Base-by-base conservation (phyloP, 108 stramenopile species). In the Craspedostauros australis region DNA sequence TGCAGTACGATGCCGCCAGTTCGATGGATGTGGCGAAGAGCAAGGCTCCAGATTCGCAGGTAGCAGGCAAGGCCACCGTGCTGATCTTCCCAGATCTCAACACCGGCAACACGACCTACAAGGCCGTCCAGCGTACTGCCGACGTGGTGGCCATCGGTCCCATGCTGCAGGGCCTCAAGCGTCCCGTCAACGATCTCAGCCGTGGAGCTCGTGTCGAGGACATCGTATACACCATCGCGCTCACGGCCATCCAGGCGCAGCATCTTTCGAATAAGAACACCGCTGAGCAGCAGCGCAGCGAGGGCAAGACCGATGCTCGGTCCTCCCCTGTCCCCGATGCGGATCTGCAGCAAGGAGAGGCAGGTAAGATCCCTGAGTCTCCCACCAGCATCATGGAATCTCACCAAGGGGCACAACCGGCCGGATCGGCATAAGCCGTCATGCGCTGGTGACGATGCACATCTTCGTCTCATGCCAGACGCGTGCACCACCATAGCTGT, bases 1-100 rank as follows among this genome's bases (percentile, higher is more conserved):
- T 76, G 58, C 66, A 68, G 22, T 68, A 53, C 25, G 66, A 68
- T 57, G 74, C 74, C 15, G 74, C 74, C 11, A 49, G 53, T 14
- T 51, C 38, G 9, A 44, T 43, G 21, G 69, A 42, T 26, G 69
- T 76, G 4, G 74, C 74, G 1, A 47, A 24, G 29, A 26, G 40
- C 50, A 75, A 75, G 57, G 60, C 61, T 21, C 58, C 64, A 4
- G 28, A 66, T 3, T 53, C 56, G 9, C 15, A 1, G 6, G 59
- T 70, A 0, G 74, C 60, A 23, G 74, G 74, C 2, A 36, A 46
- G 20, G 65, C 74, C 44, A 70, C 50, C 23, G 58, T 16, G 22
- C 49, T 46, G 38, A 28, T 47, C 30, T 75, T 69, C 30, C 75
- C 69, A 22, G 66, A 71, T 29, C 36, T 76, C 29, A 67, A 64